Percentiles rank a stretch among this genome's conserved stretches.
phyloP scores from a whole-genome alignment of 2,329 filamentous ascomycete genomes.

The Cordyceps farinosa region DNA sequence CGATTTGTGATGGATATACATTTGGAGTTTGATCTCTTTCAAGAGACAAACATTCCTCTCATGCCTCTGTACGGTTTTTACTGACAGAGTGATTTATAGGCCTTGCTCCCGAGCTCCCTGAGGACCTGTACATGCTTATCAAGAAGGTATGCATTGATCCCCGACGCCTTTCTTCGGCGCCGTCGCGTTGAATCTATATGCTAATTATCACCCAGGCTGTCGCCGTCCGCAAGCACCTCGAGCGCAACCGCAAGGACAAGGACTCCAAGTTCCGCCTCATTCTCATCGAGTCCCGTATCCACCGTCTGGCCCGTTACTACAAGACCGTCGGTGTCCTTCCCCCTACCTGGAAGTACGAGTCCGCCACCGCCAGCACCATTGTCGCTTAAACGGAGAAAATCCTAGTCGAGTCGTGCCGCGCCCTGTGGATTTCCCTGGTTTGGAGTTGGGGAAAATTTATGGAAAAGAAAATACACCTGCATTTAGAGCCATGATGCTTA shows the following conservation, averaged over 20 bases:
- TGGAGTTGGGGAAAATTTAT: conserved; percentile 43
- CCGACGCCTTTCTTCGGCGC: neutral
- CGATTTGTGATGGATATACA: conserved; percentile 27
- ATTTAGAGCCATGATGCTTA: conserved; percentile 44
- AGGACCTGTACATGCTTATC: conserved; percentile 99
- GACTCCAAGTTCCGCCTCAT: conserved; percentile 99
- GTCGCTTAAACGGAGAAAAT: conserved; percentile 66
- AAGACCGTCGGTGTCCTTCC: conserved; percentile 84
- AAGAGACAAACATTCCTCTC: conserved; percentile 26
- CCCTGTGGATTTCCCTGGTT: conserved; percentile 37
- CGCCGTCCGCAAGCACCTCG: conserved; percentile 98
- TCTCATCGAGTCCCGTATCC: conserved; percentile 99
- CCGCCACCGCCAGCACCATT: conserved; percentile 89
- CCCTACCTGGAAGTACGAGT: conserved; percentile 99
- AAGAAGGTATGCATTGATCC: conserved; percentile 72
- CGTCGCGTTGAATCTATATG: conserved; percentile 16
- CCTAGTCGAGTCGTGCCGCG: conserved; percentile 18
- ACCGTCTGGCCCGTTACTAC: conserved; percentile 99
- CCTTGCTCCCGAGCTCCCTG: conserved; percentile 96
- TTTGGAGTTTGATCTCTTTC: conserved; percentile 21
- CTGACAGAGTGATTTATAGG: conserved; percentile 95
- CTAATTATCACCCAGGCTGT: conserved; percentile 62
- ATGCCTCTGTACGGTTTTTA: conserved; percentile 87
- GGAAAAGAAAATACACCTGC: conserved; percentile 33
- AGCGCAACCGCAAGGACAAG: conserved; percentile 99